Conservation (phyloP, 2,329 filamentous ascomycete genomes). For the Graphilbum sp. region DNA sequence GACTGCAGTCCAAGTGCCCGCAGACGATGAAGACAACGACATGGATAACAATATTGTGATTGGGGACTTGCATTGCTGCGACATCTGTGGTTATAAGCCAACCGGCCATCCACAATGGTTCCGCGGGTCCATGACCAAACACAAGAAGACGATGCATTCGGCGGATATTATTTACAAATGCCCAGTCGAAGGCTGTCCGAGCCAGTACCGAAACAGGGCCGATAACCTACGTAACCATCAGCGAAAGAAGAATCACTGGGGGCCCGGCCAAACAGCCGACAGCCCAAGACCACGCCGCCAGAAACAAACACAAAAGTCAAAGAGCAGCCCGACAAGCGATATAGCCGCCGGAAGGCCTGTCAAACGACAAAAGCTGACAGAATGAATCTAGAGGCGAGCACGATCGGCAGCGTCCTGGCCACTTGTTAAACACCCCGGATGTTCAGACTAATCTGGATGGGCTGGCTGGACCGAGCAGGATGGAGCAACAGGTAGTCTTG, state of each 20-base stretch:
- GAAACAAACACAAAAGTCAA: neutral
- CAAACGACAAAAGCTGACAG: slow-evolving; percentile 29
- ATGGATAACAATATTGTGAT: slow-evolving; percentile 1
- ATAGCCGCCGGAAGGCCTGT: slow-evolving; percentile 22
- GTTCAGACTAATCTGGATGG: too few relatives aligned
- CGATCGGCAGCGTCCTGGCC: too few relatives aligned
- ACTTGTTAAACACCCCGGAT: too few relatives aligned
- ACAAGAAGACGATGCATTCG: slow-evolving; percentile 36
- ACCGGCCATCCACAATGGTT: slow-evolving; percentile 43
- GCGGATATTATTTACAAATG: slow-evolving; percentile 36
- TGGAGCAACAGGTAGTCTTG: too few relatives aligned
- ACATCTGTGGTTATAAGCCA: slow-evolving; percentile 36
- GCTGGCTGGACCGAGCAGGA: too few relatives aligned
- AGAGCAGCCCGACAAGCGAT: slow-evolving; percentile 10
- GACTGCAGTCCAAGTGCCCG: neutral
- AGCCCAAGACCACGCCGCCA: slow-evolving; percentile 2
- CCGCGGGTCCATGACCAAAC: slow-evolving; percentile 40
- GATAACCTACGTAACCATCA: slow-evolving; percentile 41
- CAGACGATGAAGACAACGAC: neutral
- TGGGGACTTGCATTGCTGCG: slow-evolving; percentile 30
- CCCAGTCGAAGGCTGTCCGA: slow-evolving; percentile 34
- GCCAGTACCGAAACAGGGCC: slow-evolving; percentile 36
- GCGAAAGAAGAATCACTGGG: slow-evolving; percentile 37
- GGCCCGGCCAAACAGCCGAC: neutral
- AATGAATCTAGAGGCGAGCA: neutral